phyloP scores from a whole-genome alignment of 1,139 yeast species.

The Wickerhamomyces sp. region DNA sequence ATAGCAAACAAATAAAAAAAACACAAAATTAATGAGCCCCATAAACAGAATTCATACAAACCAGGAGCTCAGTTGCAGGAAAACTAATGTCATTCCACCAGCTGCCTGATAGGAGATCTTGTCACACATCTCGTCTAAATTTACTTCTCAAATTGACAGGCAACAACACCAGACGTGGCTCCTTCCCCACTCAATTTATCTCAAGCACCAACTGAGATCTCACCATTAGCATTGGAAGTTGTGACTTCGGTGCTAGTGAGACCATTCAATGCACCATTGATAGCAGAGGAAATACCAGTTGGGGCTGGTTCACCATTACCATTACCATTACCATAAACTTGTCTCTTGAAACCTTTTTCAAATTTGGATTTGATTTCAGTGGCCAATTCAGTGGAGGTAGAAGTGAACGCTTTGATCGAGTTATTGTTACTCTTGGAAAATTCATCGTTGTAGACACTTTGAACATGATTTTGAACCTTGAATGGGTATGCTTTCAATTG shows the following conservation, averaged over 20 bases:
- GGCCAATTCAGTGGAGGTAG: conserved; percentile 12
- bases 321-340: not conserved
- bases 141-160: too few species aligned
- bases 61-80: too few species aligned
- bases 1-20: too few species aligned
- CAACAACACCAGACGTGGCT: too few species aligned
- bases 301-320: not conserved
- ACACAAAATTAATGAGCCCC: too few species aligned
- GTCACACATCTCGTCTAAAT: too few species aligned
- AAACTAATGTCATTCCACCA: too few species aligned
- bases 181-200: too few species aligned
- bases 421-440: conserved; percentile 6
- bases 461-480: conserved; percentile 8
- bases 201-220: conserved; percentile 2
- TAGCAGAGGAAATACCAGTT: not conserved
- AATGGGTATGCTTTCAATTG: conserved; percentile 1
- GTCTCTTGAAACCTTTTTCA: not conserved
- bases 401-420: conserved; percentile 13
- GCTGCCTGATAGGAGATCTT: too few species aligned
- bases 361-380: conserved; percentile 7
- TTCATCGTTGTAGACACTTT: conserved; percentile 10
- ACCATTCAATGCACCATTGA: not conserved
- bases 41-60: too few species aligned
- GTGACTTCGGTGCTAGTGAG: conserved; percentile 1
- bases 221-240: conserved; percentile 1